phyloP scores from a whole-genome alignment of 176 grass and related monocot genomes.

The Zea luxurians region DNA sequence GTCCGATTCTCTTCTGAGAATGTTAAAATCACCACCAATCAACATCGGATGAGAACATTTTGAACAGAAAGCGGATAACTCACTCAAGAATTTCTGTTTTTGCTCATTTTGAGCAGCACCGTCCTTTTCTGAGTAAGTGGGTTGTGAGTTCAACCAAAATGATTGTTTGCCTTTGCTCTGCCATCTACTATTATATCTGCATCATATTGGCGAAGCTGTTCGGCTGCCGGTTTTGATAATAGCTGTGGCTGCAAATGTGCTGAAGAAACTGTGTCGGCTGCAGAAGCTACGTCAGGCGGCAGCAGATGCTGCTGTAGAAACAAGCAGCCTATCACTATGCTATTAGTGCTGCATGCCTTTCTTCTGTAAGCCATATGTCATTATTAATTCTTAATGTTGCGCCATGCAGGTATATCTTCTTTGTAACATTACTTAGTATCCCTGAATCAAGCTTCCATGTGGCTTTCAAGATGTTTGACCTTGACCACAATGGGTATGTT shows the following conservation, averaged over 20 bases:
- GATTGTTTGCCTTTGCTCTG: background rate
- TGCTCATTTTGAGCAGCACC: no score
- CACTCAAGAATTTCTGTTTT: no score
- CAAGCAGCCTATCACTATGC: background rate
- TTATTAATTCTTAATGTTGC: constrained; percentile 25
- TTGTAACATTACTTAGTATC: constrained; percentile 95
- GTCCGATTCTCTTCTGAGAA: no score
- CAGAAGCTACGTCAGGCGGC: no score
- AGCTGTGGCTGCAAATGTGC: no score
- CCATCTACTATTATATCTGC: background rate
- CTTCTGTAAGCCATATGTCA: constrained; percentile 1
- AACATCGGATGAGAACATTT: no score
- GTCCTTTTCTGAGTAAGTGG: constrained; percentile 52
- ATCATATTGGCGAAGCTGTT: background rate
- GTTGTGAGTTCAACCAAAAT: background rate
- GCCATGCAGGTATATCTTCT: constrained; percentile 86
- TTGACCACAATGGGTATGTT: constrained; percentile 77
- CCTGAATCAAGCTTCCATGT: constrained; percentile 89
- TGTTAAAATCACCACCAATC: no score
- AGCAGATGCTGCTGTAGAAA: no score
- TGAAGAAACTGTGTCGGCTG: no score
- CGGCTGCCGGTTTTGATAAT: no score
- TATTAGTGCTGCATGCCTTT: constrained; percentile 6
- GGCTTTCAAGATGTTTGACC: constrained; percentile 99
- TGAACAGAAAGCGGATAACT: no score